Conservation (phyloP, 2,329 filamentous ascomycete genomes). For the Phialophora macrospora region DNA sequence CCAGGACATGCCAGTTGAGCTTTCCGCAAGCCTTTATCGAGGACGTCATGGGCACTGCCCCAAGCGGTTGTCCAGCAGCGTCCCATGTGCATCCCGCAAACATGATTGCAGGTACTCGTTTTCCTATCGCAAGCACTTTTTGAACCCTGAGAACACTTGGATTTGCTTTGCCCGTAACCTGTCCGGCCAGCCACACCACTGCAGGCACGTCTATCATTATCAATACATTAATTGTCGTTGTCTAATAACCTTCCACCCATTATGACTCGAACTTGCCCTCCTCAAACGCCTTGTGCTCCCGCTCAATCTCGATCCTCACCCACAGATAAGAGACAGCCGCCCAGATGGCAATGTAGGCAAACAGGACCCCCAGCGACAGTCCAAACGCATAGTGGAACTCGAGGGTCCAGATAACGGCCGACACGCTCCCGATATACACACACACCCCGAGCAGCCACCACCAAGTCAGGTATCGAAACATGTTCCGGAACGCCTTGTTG, state of each 20-base stretch:
- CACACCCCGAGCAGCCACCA: constrained; percentile 28
- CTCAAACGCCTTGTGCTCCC: constrained; percentile 26
- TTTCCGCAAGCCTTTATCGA: no score
- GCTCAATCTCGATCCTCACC: constrained; percentile 34
- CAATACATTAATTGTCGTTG: not conserved
- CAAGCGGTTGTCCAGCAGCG: not conserved
- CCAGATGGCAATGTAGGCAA: constrained; percentile 29
- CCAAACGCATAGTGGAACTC: constrained; percentile 31
- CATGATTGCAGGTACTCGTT: not conserved
- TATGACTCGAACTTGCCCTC: constrained; percentile 9
- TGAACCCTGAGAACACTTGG: not conserved
- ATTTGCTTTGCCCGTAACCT: not conserved
- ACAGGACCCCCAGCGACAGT: constrained; percentile 26
- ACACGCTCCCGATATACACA: constrained; percentile 28
- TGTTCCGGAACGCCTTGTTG: constrained; percentile 22
- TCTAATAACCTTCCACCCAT: not conserved
- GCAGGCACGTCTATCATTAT: not conserved
- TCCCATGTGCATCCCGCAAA: not conserved
- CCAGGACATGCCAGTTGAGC: not conserved
- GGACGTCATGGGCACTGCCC: not conserved
- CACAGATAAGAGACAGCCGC: constrained; percentile 28
- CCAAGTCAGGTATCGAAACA: constrained; percentile 28
- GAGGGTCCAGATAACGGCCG: constrained; percentile 30
- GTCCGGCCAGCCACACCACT: not conserved
- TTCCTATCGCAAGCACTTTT: not conserved